Evolutionary conservation across 2,329 filamentous ascomycete genomes (phyloP).

Genomic region (Xylariaceae sp.): DNA sequence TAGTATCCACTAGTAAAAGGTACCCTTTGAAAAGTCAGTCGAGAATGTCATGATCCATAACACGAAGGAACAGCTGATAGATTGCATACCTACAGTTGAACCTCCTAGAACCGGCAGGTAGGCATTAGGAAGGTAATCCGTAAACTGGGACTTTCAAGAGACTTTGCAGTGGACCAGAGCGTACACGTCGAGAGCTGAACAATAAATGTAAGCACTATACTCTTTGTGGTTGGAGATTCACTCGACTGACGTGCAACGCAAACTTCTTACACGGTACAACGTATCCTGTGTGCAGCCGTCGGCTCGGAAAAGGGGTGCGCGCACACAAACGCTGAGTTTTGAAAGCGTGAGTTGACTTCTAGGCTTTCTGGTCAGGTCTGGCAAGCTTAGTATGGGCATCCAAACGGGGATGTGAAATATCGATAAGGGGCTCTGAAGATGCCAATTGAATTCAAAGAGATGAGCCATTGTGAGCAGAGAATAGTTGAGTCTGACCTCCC

Average conservation of each 20-base stretch:
- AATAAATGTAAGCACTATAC: constrained; percentile 23
- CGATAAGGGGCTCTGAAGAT: background rate
- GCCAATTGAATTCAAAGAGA: background rate
- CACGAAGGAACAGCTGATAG: too few species aligned
- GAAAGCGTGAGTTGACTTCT: background rate
- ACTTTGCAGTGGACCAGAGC: constrained; percentile 10
- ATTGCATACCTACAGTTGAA: too few species aligned
- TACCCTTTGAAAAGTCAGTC: background rate
- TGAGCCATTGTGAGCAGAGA: background rate
- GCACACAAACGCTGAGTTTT: background rate
- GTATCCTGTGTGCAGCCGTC: constrained; percentile 2
- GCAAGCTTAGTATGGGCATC: background rate
- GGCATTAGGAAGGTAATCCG: too few species aligned
- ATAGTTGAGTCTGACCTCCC: background rate
- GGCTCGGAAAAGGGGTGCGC: constrained; percentile 4
- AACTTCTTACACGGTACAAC: constrained; percentile 5
- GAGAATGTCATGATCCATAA: background rate
- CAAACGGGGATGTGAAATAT: background rate
- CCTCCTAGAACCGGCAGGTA: too few species aligned
- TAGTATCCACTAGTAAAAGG: too few species aligned
- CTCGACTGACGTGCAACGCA: constrained; percentile 10
- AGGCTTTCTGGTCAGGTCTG: background rate
- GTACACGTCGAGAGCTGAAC: background rate
- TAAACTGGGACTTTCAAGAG: constrained; percentile 10
- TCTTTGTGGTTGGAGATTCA: constrained; percentile 15